These are phyloP conservation scores for Trichoderma arundinaceum DNA, from an alignment of 2,329 filamentous ascomycete species.

Conservation along the genomic window DNA sequence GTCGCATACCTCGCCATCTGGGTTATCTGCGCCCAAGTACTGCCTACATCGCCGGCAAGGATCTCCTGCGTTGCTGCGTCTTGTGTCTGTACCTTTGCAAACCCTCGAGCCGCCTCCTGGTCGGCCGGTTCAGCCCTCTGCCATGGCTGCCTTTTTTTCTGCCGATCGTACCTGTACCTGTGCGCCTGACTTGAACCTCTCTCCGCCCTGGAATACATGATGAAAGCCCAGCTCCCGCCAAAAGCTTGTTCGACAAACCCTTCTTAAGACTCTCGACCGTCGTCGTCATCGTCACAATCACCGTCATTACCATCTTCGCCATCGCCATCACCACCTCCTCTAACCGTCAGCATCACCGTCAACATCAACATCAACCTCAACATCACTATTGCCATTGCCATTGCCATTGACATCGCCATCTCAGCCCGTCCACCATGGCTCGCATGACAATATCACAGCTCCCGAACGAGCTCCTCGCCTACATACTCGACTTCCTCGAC, in stretches of 20 bases:
- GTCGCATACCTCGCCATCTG: neutral
- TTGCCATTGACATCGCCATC: neutral
- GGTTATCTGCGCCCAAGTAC: conserved; percentile 1
- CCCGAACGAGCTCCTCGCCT: conserved; percentile 65
- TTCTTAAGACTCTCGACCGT: neutral
- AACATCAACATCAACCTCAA: neutral
- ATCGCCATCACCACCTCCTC: neutral
- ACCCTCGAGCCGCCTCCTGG: no score
- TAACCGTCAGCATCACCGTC: neutral
- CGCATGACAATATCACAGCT: conserved; percentile 43
- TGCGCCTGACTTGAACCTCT: neutral
- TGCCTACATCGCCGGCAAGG: neutral
- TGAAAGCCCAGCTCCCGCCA: neutral
- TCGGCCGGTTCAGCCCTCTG: no score
- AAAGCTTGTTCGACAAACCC: neutral
- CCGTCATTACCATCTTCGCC: neutral
- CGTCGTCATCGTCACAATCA: neutral
- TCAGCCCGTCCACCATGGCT: neutral
- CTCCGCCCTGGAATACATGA: neutral
- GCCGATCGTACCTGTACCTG: neutral
- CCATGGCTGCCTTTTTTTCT: neutral
- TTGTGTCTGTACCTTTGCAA: no score
- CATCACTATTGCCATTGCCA: neutral
- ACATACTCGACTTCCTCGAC: conserved; percentile 63
- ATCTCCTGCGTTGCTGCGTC: no score